These are phyloP conservation scores for Wickerhamomyces silvicola DNA, from an alignment of 805 yeast genomes.

Conservation along the genomic window DNA sequence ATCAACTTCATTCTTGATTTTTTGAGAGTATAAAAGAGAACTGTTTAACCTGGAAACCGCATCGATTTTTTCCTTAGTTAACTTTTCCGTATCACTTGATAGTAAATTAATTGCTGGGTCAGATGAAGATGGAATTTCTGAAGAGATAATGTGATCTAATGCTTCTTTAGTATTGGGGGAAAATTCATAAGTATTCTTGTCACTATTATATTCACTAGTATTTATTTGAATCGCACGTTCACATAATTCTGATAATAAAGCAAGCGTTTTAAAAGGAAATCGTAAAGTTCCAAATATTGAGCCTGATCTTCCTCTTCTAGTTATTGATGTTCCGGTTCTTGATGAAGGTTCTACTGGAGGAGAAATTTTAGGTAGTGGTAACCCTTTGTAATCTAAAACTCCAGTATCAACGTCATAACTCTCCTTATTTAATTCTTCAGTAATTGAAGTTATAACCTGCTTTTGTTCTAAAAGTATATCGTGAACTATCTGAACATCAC, in stretches of 20 bases:
- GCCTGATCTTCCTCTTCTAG: conserved; percentile 33
- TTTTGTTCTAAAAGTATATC: conserved; percentile 73
- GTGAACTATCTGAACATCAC: conserved; percentile 66
- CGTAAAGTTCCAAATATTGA: conserved; percentile 36
- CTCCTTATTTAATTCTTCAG: conserved; percentile 21
- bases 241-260: conserved; percentile 54
- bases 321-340: conserved; percentile 12
- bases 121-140: conserved; percentile 42
- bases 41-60: conserved; percentile 66
- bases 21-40: conserved; percentile 66
- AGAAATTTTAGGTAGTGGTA: conserved; percentile 34
- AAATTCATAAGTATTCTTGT: conserved; percentile 24
- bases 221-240: conserved; percentile 71
- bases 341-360: conserved; percentile 13
- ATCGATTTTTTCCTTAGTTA: conserved; percentile 62
- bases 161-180: conserved; percentile 62
- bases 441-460: conserved; percentile 37
- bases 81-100: conserved; percentile 57
- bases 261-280: conserved; percentile 59
- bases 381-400: conserved; percentile 48
- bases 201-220: conserved; percentile 51
- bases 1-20: conserved; percentile 75
- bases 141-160: conserved; percentile 34
- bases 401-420: conserved; percentile 6
- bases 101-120: conserved; percentile 60